Conservation (phyloP, 116 monocot species). For the Trichopus zeylanicus region DNA sequence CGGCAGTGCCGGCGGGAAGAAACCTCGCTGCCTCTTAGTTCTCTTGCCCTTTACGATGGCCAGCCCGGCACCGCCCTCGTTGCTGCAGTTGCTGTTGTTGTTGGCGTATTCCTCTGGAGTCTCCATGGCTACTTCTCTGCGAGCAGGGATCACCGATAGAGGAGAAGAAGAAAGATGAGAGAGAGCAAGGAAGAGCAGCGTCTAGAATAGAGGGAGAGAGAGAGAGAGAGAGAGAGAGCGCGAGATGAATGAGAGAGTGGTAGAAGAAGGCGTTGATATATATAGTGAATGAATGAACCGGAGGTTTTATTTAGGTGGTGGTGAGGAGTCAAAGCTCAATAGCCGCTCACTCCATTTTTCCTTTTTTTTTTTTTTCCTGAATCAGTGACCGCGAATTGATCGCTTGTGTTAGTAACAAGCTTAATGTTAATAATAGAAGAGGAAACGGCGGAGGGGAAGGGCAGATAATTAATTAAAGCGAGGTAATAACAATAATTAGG, state of each 20-base stretch:
- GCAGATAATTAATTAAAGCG: too few relatives aligned
- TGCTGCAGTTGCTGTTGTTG: constrained; percentile 8
- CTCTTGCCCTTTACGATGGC: constrained; percentile 30
- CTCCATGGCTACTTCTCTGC: not conserved
- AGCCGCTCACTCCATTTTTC: too few relatives aligned
- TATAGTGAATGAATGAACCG: not conserved
- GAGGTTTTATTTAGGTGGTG: not conserved
- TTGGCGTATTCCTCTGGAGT: constrained; percentile 6
- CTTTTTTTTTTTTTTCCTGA: too few relatives aligned
- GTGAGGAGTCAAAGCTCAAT: not conserved
- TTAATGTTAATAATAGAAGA: too few relatives aligned
- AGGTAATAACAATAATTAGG: not conserved
- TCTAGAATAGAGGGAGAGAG: not conserved
- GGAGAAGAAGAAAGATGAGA: too few relatives aligned
- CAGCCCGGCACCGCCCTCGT: not conserved
- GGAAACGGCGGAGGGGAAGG: too few relatives aligned
- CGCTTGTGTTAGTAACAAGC: not conserved
- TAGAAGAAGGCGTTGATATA: not conserved
- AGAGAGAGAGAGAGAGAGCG: not conserved
- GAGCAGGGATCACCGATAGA: too few relatives aligned
- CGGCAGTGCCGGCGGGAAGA: not conserved
- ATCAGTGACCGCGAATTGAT: constrained; percentile 4
- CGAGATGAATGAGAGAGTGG: not conserved
- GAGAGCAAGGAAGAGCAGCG: too few relatives aligned
- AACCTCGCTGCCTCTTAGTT: constrained; percentile 16